Evolutionary conservation across 768 basidiomycete species (phyloP).

Genomic region (Xerocomellus chrysenteron): DNA sequence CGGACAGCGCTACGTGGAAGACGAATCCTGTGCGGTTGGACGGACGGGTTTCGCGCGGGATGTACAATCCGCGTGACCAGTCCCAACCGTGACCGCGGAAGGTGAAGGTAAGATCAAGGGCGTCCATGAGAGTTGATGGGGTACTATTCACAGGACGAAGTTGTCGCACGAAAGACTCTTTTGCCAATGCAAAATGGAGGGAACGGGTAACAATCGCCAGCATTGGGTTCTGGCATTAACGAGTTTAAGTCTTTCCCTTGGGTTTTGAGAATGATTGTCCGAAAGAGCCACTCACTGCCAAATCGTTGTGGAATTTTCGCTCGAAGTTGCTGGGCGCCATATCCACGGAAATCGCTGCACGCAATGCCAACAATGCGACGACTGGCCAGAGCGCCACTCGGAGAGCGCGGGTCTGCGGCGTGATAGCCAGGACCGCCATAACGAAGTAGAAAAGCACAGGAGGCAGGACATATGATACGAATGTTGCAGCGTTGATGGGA

Average conservation of each 20-base stretch:
- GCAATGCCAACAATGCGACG: neutral
- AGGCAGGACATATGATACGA: neutral
- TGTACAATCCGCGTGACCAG: neutral
- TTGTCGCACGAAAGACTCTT: neutral
- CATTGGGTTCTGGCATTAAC: neutral
- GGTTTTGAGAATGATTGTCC: neutral
- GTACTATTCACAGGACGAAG: neutral
- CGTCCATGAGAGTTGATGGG: neutral
- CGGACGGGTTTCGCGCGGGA: neutral
- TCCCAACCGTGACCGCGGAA: neutral
- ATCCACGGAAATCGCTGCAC: neutral
- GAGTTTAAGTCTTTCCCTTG: neutral
- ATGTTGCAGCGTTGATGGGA: neutral
- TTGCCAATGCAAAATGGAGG: neutral
- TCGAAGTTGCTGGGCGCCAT: neutral
- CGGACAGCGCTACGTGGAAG: neutral
- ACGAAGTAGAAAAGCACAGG: neutral
- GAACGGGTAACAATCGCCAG: neutral
- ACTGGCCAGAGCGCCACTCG: neutral
- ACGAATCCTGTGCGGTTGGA: neutral
- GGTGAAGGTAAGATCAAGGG: neutral
- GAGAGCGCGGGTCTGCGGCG: neutral
- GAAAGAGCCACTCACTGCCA: neutral
- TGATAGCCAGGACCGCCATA: neutral
- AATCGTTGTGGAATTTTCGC: neutral